Conservation (phyloP, 1,284 basidiomycete genomes). For the Ceratobasidium sp. region DNA sequence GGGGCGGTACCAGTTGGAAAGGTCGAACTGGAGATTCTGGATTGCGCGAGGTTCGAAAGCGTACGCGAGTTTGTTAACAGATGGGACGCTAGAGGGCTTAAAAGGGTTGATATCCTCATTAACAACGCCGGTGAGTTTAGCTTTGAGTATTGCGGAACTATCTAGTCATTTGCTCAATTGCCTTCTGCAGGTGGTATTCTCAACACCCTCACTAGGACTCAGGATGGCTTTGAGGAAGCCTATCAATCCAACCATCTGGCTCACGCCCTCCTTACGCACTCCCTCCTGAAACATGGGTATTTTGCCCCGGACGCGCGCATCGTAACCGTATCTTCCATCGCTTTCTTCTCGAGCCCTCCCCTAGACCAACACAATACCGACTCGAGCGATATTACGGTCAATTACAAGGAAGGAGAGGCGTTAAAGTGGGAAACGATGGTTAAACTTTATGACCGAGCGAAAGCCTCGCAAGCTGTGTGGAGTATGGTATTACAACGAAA, state of each 20-base stretch:
- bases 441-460: constrained; percentile 44
- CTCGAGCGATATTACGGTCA: constrained; percentile 41
- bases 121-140: constrained; percentile 48
- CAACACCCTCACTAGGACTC: constrained; percentile 42
- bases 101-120: constrained; percentile 46
- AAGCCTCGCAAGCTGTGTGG: constrained; percentile 46
- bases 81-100: constrained; percentile 33
- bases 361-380: constrained; percentile 46
- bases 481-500: constrained; percentile 47
- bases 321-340: constrained; percentile 46
- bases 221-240: constrained; percentile 46
- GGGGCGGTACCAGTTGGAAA: constrained; percentile 44
- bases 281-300: constrained; percentile 42
- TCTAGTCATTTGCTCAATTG: not conserved
- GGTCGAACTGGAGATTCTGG: constrained; percentile 46
- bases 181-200: constrained; percentile 34
- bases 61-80: constrained; percentile 41
- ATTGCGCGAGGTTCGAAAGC: constrained; percentile 46
- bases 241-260: constrained; percentile 44
- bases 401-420: constrained; percentile 37
- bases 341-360: constrained; percentile 41
- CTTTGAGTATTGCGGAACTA: not conserved
- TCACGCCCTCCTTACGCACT: constrained; percentile 39
- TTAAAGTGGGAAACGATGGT: constrained; percentile 41
- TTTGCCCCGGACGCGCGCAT: constrained; percentile 47